Conservation (phyloP, 106 monocot genomes). For the Dendrobium catenatum region DNA sequence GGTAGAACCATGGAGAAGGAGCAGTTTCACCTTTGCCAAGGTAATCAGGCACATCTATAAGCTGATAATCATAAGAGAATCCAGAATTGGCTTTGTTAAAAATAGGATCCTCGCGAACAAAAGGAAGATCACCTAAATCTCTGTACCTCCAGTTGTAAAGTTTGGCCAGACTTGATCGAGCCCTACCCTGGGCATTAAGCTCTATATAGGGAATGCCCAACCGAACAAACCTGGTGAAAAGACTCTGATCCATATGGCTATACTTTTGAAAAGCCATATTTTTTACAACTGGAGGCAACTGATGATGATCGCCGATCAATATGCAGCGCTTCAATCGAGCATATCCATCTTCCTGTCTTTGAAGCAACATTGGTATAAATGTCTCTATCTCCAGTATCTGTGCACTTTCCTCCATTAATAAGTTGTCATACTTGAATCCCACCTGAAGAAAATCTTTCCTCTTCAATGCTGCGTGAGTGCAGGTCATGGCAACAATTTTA, state of each 20-base stretch:
- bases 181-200: constrained; percentile 95
- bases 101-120: constrained; percentile 55
- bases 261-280: constrained; percentile 99
- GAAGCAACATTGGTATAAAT: constrained; percentile 97
- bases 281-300: constrained; percentile 97
- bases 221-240: constrained; percentile 96
- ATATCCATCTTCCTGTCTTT: constrained; percentile 97
- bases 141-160: constrained; percentile 99
- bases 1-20: constrained; percentile 99
- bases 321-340: constrained; percentile 93
- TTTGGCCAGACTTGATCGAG: constrained; percentile 75
- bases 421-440: constrained; percentile 96
- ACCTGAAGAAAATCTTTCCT: constrained; percentile 94
- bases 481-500: constrained; percentile 99
- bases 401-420: constrained; percentile 99
- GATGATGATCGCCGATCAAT: constrained; percentile 97
- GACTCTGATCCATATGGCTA: constrained; percentile 99
- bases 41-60: constrained; percentile 88
- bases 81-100: constrained; percentile 94
- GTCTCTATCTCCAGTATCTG: constrained; percentile 99
- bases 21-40: constrained; percentile 84
- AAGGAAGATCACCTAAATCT: constrained; percentile 87
- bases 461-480: constrained; percentile 97
- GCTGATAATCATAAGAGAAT: constrained; percentile 86
- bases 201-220: constrained; percentile 97